A percentile compares a stretch with the other conserved stretches of the same genome.
Conservation (phyloP, 2,329 filamentous ascomycete species). For the Hirsutella rhossiliensis region DNA sequence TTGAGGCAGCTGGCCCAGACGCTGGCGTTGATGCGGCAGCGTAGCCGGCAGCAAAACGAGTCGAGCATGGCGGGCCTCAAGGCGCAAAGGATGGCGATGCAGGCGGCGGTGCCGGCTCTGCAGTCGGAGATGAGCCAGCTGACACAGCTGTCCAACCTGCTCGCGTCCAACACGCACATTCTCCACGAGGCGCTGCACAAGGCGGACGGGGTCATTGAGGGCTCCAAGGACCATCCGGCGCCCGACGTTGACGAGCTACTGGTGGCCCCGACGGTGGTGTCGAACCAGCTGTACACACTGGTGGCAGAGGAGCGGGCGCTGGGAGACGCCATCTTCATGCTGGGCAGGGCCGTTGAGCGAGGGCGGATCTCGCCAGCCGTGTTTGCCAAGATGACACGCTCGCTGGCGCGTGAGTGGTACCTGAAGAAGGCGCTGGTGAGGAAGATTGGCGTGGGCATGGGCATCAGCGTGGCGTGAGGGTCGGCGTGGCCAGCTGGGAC, state of each 20-base stretch:
- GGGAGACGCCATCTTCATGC: conserved; percentile 74
- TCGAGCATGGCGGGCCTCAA: conserved; percentile 63
- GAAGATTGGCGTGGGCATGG: conserved; percentile 70
- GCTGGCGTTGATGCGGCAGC: conserved; percentile 56
- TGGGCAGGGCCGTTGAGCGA: conserved; percentile 62
- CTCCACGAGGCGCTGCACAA: conserved; percentile 65
- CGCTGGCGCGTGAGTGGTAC: conserved; percentile 68
- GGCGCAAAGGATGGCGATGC: conserved; percentile 69
- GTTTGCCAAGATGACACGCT: conserved; percentile 67
- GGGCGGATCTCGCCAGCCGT: conserved; percentile 59
- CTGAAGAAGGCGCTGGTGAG: conserved; percentile 69
- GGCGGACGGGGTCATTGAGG: conserved; percentile 66
- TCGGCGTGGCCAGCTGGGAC: no score
- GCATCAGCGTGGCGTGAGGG: conserved; percentile 29
- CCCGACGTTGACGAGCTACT: conserved; percentile 83
- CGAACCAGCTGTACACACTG: conserved; percentile 80
- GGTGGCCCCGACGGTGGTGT: conserved; percentile 87
- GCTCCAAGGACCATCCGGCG: conserved; percentile 54
- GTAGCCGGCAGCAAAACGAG: conserved; percentile 58
- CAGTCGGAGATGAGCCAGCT: conserved; percentile 64
- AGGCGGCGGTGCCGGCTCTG: conserved; percentile 54
- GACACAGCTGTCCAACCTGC: conserved; percentile 54
- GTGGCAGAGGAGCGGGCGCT: conserved; percentile 82
- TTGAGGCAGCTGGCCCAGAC: conserved; percentile 63
- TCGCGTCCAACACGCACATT: conserved; percentile 67